Conservation (phyloP, 805 yeast genomes). For the Tetrapisispora iriomotensis region DNA sequence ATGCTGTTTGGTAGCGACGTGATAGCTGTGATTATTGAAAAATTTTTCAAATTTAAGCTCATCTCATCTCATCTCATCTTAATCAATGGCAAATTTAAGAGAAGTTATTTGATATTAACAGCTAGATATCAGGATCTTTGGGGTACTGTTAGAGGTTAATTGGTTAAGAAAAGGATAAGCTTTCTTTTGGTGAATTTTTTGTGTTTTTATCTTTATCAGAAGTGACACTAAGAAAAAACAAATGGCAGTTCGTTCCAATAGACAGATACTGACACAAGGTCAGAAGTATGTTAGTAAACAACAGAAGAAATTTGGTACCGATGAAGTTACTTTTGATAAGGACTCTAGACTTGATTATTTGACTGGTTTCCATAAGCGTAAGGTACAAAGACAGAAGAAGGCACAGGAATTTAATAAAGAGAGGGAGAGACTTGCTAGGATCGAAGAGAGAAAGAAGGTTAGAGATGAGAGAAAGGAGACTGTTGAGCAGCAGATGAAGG, state of each 20-base stretch:
- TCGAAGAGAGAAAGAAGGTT: constrained; percentile 62
- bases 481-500: constrained; percentile 46
- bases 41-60: neutral
- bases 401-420: constrained; percentile 72
- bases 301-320: constrained; percentile 57
- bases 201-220: no score
- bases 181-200: no score
- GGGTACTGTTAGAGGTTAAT: no score
- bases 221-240: neutral
- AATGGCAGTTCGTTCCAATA: constrained; percentile 33
- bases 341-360: constrained; percentile 72
- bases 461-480: constrained; percentile 58
- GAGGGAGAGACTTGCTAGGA: constrained; percentile 58
- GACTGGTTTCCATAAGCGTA: constrained; percentile 94
- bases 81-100: no score
- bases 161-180: no score
- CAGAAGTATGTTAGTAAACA: constrained; percentile 65
- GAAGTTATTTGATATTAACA: no score
- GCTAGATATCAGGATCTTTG: no score
- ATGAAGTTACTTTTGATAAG: constrained; percentile 77
- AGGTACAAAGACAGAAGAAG: constrained; percentile 75
- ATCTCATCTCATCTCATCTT: constrained; percentile 1
- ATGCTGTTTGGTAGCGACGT: neutral
- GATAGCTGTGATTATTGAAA: neutral
- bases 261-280: constrained; percentile 85